A percentile compares a stretch with the other conserved stretches of the same genome.
Evolutionary conservation across 164 flowering plant genomes (phyloP).

Genomic region (Dillenia suffruticosa): DNA sequence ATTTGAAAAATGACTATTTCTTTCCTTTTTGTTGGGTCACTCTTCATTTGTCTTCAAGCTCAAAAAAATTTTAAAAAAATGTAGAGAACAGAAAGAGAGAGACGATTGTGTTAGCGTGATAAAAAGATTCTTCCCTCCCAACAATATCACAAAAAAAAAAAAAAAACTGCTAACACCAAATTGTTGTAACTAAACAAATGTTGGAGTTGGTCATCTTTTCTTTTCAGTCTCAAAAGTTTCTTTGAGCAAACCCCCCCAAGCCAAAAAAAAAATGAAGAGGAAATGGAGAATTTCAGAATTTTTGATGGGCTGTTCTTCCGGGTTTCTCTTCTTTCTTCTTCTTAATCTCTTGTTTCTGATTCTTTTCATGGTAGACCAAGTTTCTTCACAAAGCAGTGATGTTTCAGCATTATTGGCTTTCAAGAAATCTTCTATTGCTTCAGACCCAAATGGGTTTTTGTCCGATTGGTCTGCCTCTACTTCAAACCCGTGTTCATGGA

Average conservation of each 20-base stretch:
- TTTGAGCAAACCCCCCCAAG: no score
- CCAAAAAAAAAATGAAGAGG: neutral
- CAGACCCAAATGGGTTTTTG: slow-evolving; percentile 38
- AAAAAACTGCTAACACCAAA: no score
- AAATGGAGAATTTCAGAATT: neutral
- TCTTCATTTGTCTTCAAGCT: no score
- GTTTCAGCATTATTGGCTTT: slow-evolving; percentile 29
- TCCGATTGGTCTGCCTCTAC: slow-evolving; percentile 35
- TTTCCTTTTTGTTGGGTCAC: no score
- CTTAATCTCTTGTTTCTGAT: slow-evolving; percentile 2
- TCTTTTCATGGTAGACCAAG: neutral
- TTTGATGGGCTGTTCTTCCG: neutral
- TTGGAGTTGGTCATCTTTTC: no score
- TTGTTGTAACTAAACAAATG: no score
- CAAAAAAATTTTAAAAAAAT: no score
- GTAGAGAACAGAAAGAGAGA: no score
- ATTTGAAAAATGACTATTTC: no score
- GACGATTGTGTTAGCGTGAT: no score
- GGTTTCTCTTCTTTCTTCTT: slow-evolving; percentile 6
- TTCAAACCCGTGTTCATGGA: slow-evolving; percentile 52
- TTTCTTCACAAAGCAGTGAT: slow-evolving; percentile 13
- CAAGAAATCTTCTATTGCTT: slow-evolving; percentile 24
- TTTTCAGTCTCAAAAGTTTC: slow-evolving; percentile 1
- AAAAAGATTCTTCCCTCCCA: no score
- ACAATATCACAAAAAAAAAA: no score